These are phyloP conservation scores for Diddensiella santjacobensis DNA, from an alignment of 805 yeast species.

Conservation along the genomic window DNA sequence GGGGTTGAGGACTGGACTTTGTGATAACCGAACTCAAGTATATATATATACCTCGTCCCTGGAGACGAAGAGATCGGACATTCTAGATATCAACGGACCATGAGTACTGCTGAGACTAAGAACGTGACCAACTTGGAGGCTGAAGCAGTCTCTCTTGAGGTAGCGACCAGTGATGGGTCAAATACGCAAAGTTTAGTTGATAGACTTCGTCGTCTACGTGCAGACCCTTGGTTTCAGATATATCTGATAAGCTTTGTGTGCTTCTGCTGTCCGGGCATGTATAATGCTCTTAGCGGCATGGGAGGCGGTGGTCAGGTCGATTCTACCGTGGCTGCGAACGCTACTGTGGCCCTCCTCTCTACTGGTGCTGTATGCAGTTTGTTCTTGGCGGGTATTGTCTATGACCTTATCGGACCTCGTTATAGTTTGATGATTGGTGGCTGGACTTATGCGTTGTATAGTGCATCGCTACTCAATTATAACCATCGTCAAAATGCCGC, in stretches of 20 bases:
- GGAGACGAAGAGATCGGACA: too few species aligned
- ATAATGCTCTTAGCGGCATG: slow-evolving; percentile 31
- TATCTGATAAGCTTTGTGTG: slow-evolving; percentile 29
- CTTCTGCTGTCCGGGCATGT: slow-evolving; percentile 36
- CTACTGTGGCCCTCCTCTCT: slow-evolving; percentile 30
- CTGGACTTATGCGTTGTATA: slow-evolving; percentile 50
- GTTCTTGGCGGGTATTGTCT: slow-evolving; percentile 31
- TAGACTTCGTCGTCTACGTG: neutral
- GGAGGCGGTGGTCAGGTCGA: slow-evolving; percentile 35
- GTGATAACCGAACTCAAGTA: neutral
- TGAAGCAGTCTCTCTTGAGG: too few species aligned
- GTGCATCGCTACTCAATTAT: slow-evolving; percentile 49
- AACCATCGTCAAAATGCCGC: slow-evolving; percentile 46
- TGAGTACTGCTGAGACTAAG: too few species aligned
- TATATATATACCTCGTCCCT: too few species aligned
- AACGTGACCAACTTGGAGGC: too few species aligned
- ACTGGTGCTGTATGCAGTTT: slow-evolving; percentile 28
- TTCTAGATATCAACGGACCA: too few species aligned
- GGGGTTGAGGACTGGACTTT: too few species aligned
- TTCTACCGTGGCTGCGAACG: slow-evolving; percentile 29
- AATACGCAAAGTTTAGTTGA: too few species aligned
- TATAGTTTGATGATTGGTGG: slow-evolving; percentile 47
- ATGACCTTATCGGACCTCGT: slow-evolving; percentile 31
- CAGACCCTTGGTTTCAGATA: slow-evolving; percentile 28
- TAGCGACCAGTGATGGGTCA: too few species aligned